Base-by-base conservation (phyloP, 208 protist species). In the Novymonas esmeraldas region DNA sequence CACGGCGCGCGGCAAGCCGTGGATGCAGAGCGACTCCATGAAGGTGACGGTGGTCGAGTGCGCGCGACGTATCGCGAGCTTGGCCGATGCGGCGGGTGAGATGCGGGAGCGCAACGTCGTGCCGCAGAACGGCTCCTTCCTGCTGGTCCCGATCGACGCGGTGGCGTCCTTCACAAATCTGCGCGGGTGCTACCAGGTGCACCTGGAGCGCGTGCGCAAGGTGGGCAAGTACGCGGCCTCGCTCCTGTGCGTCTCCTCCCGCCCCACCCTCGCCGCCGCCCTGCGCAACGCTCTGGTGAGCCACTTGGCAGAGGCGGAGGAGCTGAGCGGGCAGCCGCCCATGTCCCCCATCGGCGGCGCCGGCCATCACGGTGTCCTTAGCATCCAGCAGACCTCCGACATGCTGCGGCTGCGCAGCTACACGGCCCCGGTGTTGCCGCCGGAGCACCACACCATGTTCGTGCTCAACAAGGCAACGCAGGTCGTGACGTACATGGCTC, bases 221-320 rank as follows among this genome's bases (percentile, higher is more conserved):
- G 78, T 93, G 33, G 70, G 73, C 58, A 87, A 85, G 69, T 96
- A 96, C 80, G 76, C 82, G 18, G 87, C 90, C 34, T 94, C 90
- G 24, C 67, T 95, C 26, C 75, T 95, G 31, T 95, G 90, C 64
- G 76, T 84, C 14, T 75, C 86, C 16, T 80, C 79, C n/a, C 64
- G 70, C 6, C 39, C 70, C 38, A 20, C 66, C 16, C 78, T 95
- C 16, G 52, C 76, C 33, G 73, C 79, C 22, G 87, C 85, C 52
- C 71, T 91, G 59, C 79, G 85, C 73, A 85, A 95, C 57, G 73
- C 88, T 39, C 72, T 95, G 18, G 72, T 85, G 36, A 65, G 63
- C 20, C 73, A 66, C 48, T 51, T 81, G 10, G 57, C 51, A 18
- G 69, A 81, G 52, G 31, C 29, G 34, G 69, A 84, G 56, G 63